phyloP scores from a whole-genome alignment of 2,329 filamentous ascomycete species.

The Paecilomyces niveus region DNA sequence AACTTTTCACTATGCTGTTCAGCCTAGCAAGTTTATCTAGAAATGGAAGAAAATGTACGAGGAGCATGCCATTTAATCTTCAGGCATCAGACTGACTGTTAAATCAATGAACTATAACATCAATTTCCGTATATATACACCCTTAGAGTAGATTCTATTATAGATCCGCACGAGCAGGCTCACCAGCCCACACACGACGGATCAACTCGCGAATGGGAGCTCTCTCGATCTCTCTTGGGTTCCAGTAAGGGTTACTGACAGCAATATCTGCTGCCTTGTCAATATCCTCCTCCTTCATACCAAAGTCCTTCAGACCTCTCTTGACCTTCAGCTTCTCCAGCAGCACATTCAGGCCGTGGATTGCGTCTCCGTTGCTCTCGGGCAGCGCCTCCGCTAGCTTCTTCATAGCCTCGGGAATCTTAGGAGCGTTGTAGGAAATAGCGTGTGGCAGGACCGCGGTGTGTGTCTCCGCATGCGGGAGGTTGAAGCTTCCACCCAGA shows the following conservation, averaged over 20 bases:
- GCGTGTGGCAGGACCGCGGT: constrained; percentile 57
- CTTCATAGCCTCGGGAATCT: constrained; percentile 46
- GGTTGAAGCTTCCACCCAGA: constrained; percentile 55
- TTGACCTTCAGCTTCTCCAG: constrained; percentile 48
- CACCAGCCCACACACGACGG: constrained; percentile 54
- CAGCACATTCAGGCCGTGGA: constrained; percentile 50
- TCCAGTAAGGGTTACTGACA: constrained; percentile 53
- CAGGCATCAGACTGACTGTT: background rate
- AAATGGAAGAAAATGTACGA: too few species aligned
- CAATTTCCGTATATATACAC: background rate
- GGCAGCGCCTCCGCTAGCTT: constrained; percentile 49
- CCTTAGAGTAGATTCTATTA: constrained; percentile 21
- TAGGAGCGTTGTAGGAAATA: constrained; percentile 55
- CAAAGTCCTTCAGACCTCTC: constrained; percentile 47
- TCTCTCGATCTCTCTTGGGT: constrained; percentile 49
- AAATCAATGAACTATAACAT: background rate
- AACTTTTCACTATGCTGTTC: too few species aligned
- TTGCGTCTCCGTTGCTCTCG: constrained; percentile 52
- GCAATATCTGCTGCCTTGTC: constrained; percentile 55
- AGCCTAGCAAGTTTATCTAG: too few species aligned
- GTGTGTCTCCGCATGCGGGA: constrained; percentile 61
- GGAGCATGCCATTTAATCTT: background rate
- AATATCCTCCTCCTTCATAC: constrained; percentile 55
- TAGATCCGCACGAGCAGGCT: constrained; percentile 48
- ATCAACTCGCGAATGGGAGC: constrained; percentile 50